These are phyloP conservation scores for Verticillium nonalfalfae DNA, from an alignment of 2,329 filamentous ascomycete genomes.

Conservation along the genomic window DNA sequence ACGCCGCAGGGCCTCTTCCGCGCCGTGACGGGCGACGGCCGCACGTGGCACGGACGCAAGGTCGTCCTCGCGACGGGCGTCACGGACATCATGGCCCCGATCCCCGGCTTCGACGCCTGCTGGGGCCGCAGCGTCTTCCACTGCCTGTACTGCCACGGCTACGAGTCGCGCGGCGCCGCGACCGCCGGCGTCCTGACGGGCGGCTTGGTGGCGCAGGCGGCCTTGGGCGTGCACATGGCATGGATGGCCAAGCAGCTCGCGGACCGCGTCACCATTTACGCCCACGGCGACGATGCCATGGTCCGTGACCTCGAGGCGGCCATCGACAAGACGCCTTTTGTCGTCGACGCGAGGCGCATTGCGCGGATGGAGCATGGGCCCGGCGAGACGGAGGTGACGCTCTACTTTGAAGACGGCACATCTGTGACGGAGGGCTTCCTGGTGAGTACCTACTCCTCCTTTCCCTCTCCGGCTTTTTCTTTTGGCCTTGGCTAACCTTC, in stretches of 20 bases:
- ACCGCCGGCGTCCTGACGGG: conserved; percentile 40
- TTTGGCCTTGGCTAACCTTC: neutral
- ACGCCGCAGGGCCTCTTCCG: conserved; percentile 22
- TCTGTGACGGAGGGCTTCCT: conserved; percentile 31
- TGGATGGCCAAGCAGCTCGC: conserved; percentile 38
- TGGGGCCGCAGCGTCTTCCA: conserved; percentile 51
- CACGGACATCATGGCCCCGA: conserved; percentile 39
- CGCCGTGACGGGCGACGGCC: conserved; percentile 30
- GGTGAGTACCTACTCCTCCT: conserved; percentile 7
- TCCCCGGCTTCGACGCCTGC: conserved; percentile 47
- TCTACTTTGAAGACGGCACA: conserved; percentile 33
- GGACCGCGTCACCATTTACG: conserved; percentile 41
- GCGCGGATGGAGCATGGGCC: conserved; percentile 19
- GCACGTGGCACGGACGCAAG: conserved; percentile 41
- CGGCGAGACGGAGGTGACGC: conserved; percentile 19
- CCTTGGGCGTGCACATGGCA: conserved; percentile 29
- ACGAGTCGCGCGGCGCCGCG: conserved; percentile 42
- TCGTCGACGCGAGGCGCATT: conserved; percentile 28
- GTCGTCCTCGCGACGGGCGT: conserved; percentile 50
- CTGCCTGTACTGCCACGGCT: conserved; percentile 55
- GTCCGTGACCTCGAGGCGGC: conserved; percentile 19
- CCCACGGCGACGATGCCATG: conserved; percentile 33
- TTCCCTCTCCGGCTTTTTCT: neutral
- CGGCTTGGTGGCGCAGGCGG: conserved; percentile 21
- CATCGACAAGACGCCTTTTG: conserved; percentile 24